Evolutionary conservation across 352 stramenopile genomes (phyloP), one percentile per base, ranked within the genome.

Genomic region (Globisporangium echinulatum): DNA sequence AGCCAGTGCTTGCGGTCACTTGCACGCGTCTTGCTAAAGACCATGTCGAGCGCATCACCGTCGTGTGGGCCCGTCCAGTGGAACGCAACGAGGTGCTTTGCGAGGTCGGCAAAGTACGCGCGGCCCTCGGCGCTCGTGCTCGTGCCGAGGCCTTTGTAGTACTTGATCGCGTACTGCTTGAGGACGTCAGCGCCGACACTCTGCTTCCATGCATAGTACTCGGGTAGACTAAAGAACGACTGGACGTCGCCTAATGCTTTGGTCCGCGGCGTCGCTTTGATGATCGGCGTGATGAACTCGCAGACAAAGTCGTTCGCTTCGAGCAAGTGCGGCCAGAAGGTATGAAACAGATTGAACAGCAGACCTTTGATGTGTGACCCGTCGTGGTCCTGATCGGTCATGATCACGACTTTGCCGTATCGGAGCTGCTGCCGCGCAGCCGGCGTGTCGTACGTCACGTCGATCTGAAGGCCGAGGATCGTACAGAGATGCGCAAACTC

Each of bases 351-450:
- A 67, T 99, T 99, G 75, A 99, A 99, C 43, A 98, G 68, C 33
- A 99, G 74, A 2, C 96, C 97, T 74, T 99, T 99, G 82, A 99
- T 99, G 75, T 99, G 97, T 43, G 86, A 98, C 9, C 97, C 96
- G 57, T 98, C 94, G 61, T 98, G 94, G 77, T 99, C 98, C 82
- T 99, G 98, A 85, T 99, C 98, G 7, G 97, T 98, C 98, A 99
- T 99, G 66, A 99, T 97, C 73, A 99, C 96, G 42, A 99, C 77
- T 61, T 97, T 96, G n/a, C 98, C 98, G 66, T 99, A 99, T 19
- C 98, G 92, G 47, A 99, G 79, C 37, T 82, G 85, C 60, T 77
- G 62, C 13, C 82, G 72, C 59, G 97, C 97, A 54, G 98, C 92
- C 37, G 87, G 83, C 54, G 82, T 92, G 57, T 90, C 79, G 78